phyloP scores from a whole-genome alignment of 1,284 basidiomycete genomes.

The Ceratobasidium theobromae region DNA sequence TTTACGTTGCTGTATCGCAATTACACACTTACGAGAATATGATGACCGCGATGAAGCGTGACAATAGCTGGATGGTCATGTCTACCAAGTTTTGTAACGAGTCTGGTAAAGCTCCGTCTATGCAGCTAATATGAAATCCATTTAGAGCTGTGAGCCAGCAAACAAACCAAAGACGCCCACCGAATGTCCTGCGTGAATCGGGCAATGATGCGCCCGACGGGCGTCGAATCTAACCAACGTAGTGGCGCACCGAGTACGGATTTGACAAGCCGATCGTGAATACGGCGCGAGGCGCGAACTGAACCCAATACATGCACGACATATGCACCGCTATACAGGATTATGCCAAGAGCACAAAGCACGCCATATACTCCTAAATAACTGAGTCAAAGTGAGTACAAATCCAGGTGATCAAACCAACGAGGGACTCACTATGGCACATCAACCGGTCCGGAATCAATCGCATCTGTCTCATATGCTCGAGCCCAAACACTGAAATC shows the following conservation, averaged over 20 bases:
- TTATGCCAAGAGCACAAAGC: conserved; percentile 37
- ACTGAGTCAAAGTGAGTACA: conserved; percentile 19
- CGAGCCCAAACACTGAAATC: conserved; percentile 42
- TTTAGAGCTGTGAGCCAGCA: too few relatives aligned
- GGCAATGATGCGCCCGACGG: conserved; percentile 47
- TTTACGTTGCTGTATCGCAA: neutral
- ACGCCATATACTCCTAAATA: conserved; percentile 44
- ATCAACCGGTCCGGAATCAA: conserved; percentile 40
- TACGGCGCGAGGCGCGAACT: conserved; percentile 54
- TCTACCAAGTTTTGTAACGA: conserved; percentile 39
- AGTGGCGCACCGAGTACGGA: conserved; percentile 59
- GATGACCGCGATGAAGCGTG: conserved; percentile 47
- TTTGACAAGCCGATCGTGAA: conserved; percentile 60
- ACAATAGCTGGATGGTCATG: conserved; percentile 42
- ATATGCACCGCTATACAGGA: conserved; percentile 36
- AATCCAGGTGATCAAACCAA: conserved; percentile 9
- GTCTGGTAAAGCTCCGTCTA: neutral
- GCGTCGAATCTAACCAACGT: conserved; percentile 48
- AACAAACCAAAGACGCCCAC: conserved; percentile 34
- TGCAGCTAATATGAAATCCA: too few relatives aligned
- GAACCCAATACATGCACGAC: conserved; percentile 49
- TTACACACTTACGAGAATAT: conserved; percentile 40
- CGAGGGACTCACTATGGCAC: conserved; percentile 36
- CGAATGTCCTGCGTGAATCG: conserved; percentile 49
- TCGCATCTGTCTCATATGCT: conserved; percentile 44